These are phyloP conservation scores for Boletus reticulatus DNA, from an alignment of 768 basidiomycete genomes.

Conservation along the genomic window DNA sequence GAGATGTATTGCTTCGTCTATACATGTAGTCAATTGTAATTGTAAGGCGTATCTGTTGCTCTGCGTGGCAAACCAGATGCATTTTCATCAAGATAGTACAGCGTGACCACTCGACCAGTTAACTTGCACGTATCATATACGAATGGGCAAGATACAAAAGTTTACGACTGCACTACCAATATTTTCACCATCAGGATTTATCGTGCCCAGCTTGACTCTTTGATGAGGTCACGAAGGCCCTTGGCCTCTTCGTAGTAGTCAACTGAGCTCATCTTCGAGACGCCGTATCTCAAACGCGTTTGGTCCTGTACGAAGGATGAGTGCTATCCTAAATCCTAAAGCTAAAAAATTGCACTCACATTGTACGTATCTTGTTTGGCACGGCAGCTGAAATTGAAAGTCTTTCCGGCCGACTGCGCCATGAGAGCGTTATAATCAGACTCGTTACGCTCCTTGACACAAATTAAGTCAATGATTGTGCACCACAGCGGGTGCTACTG, in stretches of 20 bases:
- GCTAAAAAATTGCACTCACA: slow-evolving; percentile 42
- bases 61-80: too few species aligned
- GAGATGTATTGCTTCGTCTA: too few species aligned
- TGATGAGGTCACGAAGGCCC: slow-evolving; percentile 55
- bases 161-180: neutral
- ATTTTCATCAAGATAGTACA: neutral
- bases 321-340: neutral
- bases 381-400: slow-evolving; percentile 80
- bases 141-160: neutral
- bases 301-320: slow-evolving; percentile 53
- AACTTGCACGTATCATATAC: slow-evolving; percentile 1
- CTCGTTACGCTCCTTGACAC: slow-evolving; percentile 56
- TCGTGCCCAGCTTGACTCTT: slow-evolving; percentile 53
- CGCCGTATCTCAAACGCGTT: slow-evolving; percentile 79
- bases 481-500: neutral
- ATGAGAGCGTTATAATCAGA: slow-evolving; percentile 56
- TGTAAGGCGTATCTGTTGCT: too few species aligned
- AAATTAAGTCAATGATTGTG: neutral
- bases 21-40: too few species aligned
- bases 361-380: slow-evolving; percentile 88
- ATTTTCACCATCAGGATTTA: slow-evolving; percentile 4
- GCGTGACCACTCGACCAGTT: neutral
- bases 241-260: slow-evolving; percentile 71
- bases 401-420: slow-evolving; percentile 61
- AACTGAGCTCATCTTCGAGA: slow-evolving; percentile 60